Evolutionary conservation across 768 basidiomycete genomes (phyloP).

Genomic region (Lentinula aciculospora): DNA sequence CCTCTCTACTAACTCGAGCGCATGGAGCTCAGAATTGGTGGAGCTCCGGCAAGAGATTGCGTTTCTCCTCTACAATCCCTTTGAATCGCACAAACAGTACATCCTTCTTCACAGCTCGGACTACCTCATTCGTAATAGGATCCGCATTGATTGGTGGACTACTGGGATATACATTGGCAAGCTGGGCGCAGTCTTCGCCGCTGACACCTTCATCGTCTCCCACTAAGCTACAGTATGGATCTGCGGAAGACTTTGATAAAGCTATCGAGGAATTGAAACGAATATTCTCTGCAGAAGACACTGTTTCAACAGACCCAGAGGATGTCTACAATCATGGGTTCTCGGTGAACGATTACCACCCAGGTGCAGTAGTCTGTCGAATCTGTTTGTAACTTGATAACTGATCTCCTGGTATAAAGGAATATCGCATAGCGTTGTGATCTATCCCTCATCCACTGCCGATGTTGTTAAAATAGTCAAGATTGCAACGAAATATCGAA

Average conservation of each 20-base stretch:
- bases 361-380: conserved; percentile 23
- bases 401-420: conserved; percentile 20
- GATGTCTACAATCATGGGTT: conserved; percentile 51
- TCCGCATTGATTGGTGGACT: neutral
- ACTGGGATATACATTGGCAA: neutral
- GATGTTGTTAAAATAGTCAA: conserved; percentile 80
- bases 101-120: neutral
- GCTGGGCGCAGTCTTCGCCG: neutral
- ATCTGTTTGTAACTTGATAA: neutral
- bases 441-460: conserved; percentile 64
- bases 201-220: neutral
- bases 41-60: neutral
- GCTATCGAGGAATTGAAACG: conserved; percentile 46
- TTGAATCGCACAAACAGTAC: neutral
- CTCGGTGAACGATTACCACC: conserved; percentile 45
- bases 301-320: conserved; percentile 45
- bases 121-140: neutral
- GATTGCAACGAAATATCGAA: conserved; percentile 64
- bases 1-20: neutral
- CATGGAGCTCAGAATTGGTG: neutral
- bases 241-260: conserved; percentile 42
- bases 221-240: conserved; percentile 35
- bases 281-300: conserved; percentile 27
- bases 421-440: conserved; percentile 49
- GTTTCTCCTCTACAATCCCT: neutral